Evolutionary conservation across 352 stramenopile genomes (phyloP).

Genomic region (Albugo laibachii): DNA sequence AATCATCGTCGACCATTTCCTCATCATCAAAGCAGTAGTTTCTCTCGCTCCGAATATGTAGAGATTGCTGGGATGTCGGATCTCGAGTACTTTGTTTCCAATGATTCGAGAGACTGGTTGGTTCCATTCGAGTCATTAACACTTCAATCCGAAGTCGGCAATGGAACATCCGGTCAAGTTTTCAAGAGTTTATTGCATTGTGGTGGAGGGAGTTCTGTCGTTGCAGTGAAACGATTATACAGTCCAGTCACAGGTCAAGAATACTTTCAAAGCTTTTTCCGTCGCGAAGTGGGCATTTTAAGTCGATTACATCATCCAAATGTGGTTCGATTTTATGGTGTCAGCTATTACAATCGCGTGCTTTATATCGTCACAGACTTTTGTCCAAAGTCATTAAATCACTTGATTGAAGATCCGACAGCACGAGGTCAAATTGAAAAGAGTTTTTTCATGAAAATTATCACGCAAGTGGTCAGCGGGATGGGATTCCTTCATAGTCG

Average conservation of each 20-base stretch:
- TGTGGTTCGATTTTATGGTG: conserved; percentile 78
- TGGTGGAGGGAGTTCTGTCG: conserved; percentile 59
- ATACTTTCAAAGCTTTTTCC: conserved; percentile 83
- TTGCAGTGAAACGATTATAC: conserved; percentile 77
- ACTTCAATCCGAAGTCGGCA: conserved; percentile 69
- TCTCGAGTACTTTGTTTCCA: conserved; percentile 75
- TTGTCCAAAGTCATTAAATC: conserved; percentile 61
- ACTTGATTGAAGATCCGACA: conserved; percentile 58
- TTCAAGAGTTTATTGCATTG: conserved; percentile 72
- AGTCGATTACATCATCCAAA: conserved; percentile 77
- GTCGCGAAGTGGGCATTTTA: conserved; percentile 71
- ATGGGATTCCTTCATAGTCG: conserved; percentile 82
- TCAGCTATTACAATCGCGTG: conserved; percentile 81
- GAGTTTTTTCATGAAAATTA: conserved; percentile 67
- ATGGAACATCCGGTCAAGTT: conserved; percentile 78
- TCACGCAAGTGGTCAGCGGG: conserved; percentile 77
- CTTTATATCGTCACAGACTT: conserved; percentile 84
- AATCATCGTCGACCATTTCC: conserved; percentile 26
- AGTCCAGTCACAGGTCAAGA: conserved; percentile 71
- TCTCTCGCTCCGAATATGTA: conserved; percentile 65
- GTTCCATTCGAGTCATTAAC: conserved; percentile 77
- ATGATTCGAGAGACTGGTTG: conserved; percentile 76
- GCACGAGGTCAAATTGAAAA: conserved; percentile 44
- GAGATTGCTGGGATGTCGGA: conserved; percentile 75
- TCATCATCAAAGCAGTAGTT: conserved; percentile 23